Percentiles rank a stretch among this genome's conserved stretches.
Conservation (phyloP, 495 filamentous ascomycete species). For the Aspergillus diversus region DNA sequence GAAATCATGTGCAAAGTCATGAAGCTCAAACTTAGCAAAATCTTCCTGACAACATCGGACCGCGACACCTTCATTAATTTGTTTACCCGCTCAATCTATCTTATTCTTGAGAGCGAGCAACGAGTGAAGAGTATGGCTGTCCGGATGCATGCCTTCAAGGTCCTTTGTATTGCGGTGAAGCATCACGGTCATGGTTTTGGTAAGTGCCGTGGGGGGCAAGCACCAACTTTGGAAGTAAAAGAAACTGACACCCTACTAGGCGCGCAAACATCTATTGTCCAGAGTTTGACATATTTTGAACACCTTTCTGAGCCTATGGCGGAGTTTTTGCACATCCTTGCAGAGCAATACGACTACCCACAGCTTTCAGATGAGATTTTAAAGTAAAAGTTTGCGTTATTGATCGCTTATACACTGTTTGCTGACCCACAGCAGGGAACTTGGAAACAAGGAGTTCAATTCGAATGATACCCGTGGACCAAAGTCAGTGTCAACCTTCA, state of each 20-base stretch:
- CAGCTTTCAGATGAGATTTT: constrained; percentile 94
- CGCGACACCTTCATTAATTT: constrained; percentile 91
- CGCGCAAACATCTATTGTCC: constrained; percentile 96
- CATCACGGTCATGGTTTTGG: constrained; percentile 98
- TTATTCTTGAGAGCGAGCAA: constrained; percentile 92
- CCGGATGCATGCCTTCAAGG: constrained; percentile 96
- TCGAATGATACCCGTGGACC: constrained; percentile 93
- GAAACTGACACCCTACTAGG: constrained; percentile 53
- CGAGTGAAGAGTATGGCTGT: constrained; percentile 88
- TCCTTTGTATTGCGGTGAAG: constrained; percentile 94
- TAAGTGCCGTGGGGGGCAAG: constrained; percentile 41
- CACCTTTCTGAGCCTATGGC: constrained; percentile 98
- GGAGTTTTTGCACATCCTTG: constrained; percentile 93
- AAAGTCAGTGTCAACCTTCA: constrained; percentile 97
- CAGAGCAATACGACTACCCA: constrained; percentile 97
- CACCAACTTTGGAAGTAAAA: background rate
- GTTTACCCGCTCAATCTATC: constrained; percentile 91
- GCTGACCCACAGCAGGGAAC: constrained; percentile 61
- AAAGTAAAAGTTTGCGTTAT: constrained; percentile 39
- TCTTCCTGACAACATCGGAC: constrained; percentile 96
- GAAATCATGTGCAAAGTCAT: constrained; percentile 95
- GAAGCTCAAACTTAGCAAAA: constrained; percentile 86
- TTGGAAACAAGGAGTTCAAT: constrained; percentile 97
- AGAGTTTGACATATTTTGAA: constrained; percentile 97
- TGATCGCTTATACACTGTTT: no score